Evolutionary conservation across 257 asterid species (phyloP).

Genomic region (Petunia secreta): DNA sequence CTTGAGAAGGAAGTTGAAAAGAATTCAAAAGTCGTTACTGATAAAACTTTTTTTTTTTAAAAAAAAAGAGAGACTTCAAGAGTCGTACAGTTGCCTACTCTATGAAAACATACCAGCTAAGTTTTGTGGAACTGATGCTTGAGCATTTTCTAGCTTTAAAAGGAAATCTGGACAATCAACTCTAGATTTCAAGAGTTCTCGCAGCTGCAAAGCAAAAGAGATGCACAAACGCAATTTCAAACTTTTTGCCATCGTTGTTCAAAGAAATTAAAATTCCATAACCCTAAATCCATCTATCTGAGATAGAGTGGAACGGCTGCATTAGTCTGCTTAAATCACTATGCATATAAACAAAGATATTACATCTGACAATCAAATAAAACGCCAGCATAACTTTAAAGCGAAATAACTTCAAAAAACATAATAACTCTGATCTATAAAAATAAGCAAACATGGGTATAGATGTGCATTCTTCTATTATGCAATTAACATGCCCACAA

Average conservation of each 20-base stretch:
- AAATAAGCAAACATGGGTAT: not conserved
- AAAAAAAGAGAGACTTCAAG: too few species aligned
- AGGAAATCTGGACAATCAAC: constrained; percentile 87
- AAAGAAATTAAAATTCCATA: not conserved
- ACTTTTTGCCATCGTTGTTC: not conserved
- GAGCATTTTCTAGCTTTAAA: constrained; percentile 79
- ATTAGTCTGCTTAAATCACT: not conserved
- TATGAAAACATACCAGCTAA: constrained; percentile 54
- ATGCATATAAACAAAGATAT: not conserved
- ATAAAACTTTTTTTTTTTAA: too few species aligned
- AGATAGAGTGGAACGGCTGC: not conserved
- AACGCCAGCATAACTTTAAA: not conserved
- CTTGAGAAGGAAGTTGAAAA: not conserved
- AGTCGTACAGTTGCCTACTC: not conserved
- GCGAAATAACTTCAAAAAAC: not conserved
- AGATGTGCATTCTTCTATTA: not conserved
- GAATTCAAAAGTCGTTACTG: not conserved
- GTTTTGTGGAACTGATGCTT: constrained; percentile 67
- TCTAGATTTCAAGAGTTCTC: constrained; percentile 82
- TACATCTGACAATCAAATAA: not conserved
- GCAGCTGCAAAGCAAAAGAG: constrained; percentile 56
- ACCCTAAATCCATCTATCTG: constrained; percentile 15
- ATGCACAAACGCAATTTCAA: not conserved
- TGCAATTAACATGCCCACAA: not conserved
- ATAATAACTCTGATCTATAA: not conserved